Percentiles rank a stretch among this genome's conserved stretches.
Conservation (phyloP, 1,284 basidiomycete species). For the Flammula alnicola region DNA sequence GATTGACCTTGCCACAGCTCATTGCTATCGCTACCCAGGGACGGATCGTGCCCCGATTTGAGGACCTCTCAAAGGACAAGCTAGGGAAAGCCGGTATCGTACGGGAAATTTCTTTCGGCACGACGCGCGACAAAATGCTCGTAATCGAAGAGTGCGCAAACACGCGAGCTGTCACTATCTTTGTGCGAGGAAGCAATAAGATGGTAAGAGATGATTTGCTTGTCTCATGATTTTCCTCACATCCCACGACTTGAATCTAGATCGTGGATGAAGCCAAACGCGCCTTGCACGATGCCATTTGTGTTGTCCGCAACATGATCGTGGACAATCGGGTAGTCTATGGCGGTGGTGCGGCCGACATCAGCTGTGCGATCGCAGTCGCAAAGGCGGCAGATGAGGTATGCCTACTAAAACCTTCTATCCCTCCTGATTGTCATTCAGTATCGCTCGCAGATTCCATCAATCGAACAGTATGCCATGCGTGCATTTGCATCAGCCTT, state of each 20-base stretch:
- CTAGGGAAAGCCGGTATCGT: constrained; percentile 94
- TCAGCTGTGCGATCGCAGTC: constrained; percentile 93
- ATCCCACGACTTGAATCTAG: constrained; percentile 43
- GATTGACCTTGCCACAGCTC: constrained; percentile 53
- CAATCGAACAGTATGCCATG: constrained; percentile 99
- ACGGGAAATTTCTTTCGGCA: constrained; percentile 94
- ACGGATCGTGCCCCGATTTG: constrained; percentile 97
- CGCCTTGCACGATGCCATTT: constrained; percentile 96
- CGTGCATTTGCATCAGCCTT: constrained; percentile 95
- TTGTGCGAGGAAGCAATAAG: constrained; percentile 97
- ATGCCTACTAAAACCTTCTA: too few relatives aligned
- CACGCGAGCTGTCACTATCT: constrained; percentile 94
- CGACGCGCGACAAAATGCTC: constrained; percentile 98
- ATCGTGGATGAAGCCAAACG: constrained; percentile 99
- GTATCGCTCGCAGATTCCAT: constrained; percentile 92
- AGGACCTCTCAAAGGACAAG: constrained; percentile 91
- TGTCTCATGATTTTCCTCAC: constrained; percentile 8
- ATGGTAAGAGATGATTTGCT: constrained; percentile 72
- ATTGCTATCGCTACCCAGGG: constrained; percentile 99
- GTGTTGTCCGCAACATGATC: constrained; percentile 94
- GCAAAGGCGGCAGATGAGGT: constrained; percentile 94
- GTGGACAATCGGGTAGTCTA: constrained; percentile 98
- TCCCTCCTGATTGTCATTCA: constrained; percentile 2
- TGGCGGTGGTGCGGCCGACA: constrained; percentile 97
- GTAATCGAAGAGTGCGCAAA: constrained; percentile 99